These are phyloP conservation scores for Alternaria gaisen DNA, from an alignment of 2,329 filamentous ascomycete genomes.

Conservation along the genomic window DNA sequence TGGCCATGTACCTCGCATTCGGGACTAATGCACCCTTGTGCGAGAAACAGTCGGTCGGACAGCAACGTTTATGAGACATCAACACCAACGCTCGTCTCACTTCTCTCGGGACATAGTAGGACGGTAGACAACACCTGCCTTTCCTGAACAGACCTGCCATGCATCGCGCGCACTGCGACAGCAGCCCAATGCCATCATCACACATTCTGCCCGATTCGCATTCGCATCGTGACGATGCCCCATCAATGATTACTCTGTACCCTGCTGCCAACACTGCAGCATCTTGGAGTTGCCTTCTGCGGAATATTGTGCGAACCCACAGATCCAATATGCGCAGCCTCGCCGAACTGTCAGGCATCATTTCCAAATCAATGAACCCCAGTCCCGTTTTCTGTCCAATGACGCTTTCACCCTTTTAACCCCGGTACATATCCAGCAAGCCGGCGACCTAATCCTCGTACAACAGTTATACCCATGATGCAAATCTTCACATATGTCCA, in stretches of 20 bases:
- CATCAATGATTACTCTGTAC: background rate
- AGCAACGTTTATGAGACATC: constrained; percentile 13
- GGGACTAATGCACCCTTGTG: constrained; percentile 1
- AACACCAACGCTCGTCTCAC: constrained; percentile 10
- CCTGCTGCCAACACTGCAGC: background rate
- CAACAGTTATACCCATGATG: background rate
- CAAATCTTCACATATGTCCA: background rate
- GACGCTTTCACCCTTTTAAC: background rate
- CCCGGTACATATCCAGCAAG: background rate
- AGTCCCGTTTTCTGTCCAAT: background rate
- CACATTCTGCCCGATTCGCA: background rate
- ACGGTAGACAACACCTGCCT: background rate
- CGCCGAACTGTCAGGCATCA: constrained; percentile 15
- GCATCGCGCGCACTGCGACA: background rate
- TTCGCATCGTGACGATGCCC: background rate
- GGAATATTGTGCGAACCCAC: constrained; percentile 8
- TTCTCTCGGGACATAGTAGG: background rate
- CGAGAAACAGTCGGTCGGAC: constrained; percentile 4
- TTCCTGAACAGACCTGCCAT: background rate
- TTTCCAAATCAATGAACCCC: constrained; percentile 11
- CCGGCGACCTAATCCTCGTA: constrained; percentile 1
- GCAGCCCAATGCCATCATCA: constrained; percentile 1
- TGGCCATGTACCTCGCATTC: constrained; percentile 5
- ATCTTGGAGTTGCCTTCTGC: constrained; percentile 9
- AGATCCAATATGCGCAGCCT: constrained; percentile 4